These are phyloP conservation scores for Helenozyma rhizophorensis DNA, from an alignment of 805 yeast species.

Conservation along the genomic window DNA sequence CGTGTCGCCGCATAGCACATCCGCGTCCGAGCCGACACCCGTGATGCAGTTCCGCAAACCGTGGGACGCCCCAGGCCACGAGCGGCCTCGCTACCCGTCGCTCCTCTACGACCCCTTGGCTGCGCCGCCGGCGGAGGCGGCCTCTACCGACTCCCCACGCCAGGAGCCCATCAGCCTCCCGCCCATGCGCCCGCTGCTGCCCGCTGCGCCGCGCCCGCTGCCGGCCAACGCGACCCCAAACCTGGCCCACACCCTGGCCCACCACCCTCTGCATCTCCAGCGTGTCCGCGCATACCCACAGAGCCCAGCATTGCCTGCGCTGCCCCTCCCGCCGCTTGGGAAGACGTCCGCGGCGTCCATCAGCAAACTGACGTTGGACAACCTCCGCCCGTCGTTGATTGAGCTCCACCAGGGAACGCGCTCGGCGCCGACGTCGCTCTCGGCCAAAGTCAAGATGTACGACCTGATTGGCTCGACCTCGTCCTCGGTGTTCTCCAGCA, in stretches of 20 bases:
- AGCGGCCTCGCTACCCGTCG: conserved; percentile 43
- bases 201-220: conserved; percentile 2
- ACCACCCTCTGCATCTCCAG: conserved; percentile 1
- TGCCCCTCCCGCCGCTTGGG: neutral
- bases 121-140: conserved; percentile 19
- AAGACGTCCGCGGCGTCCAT: conserved; percentile 10
- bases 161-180: conserved; percentile 1
- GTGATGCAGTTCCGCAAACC: conserved; percentile 32
- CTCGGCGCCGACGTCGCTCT: conserved; percentile 1
- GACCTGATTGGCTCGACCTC: conserved; percentile 27
- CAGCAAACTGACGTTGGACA: conserved; percentile 20
- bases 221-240: conserved; percentile 3
- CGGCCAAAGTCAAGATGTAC: neutral
- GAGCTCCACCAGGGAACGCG: conserved; percentile 21
- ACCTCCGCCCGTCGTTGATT: conserved; percentile 32
- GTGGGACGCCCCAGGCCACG: conserved; percentile 20
- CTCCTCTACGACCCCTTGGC: conserved; percentile 48
- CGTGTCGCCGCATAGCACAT: too few species aligned
- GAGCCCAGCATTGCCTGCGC: conserved; percentile 9
- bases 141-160: conserved; percentile 1
- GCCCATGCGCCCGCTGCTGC: conserved; percentile 5
- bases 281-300: conserved; percentile 9
- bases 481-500: conserved; percentile 34
- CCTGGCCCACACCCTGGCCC: too few species aligned
- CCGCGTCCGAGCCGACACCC: conserved; percentile 22